Base-by-base conservation (phyloP, 2,329 filamentous ascomycete genomes). In the Diatrype stigma region DNA sequence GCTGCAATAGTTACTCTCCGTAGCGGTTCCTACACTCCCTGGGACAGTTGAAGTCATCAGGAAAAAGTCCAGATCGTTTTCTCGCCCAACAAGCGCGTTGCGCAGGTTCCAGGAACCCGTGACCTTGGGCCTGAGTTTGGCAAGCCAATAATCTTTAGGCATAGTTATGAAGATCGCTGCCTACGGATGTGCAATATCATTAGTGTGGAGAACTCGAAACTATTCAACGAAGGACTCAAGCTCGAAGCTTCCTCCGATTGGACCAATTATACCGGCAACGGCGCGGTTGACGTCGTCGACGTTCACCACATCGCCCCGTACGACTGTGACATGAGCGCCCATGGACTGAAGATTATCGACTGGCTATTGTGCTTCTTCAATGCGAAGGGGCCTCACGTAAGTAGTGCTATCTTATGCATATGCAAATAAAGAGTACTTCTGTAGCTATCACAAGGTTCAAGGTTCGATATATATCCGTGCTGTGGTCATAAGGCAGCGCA, bases 1-100 rank as follows among this genome's bases (percentile, higher is more conserved):
- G 0, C 67, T 61, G 44, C 58, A 61, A 42, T 73, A 73, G 47
- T 70, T 70, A 34, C 54, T 54, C 46, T 73, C 69, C 0, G 58
- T 63, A 1, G 63, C 53, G 2, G 56, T 63, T 0, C 66, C 70
- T 1, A 67, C 50, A 7, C 54, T 60, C 0, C 62, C 66, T 0
- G 61, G 58, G 6, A 67, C 51, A 45, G 47, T 67, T 48, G 26
- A 65, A 11, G 44, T 60, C 49, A 62, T 22, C 48, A 58, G 3
- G 62, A 70, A 70, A 52, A 70, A 71, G 55, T 71, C 67, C 1
- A 66, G 56, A 2, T 47, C 23, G 6, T 47, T 11, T 1, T 51
- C 42, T 5, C 52, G 3, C 14, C 30, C 52, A n/a, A 30, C 11
- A 0, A 57, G 17, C 1, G 51, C 42, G 4, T 48, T 35, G n/a